phyloP scores from a whole-genome alignment of 371 early-diverging fungal species.

The Mortierella sp. region DNA sequence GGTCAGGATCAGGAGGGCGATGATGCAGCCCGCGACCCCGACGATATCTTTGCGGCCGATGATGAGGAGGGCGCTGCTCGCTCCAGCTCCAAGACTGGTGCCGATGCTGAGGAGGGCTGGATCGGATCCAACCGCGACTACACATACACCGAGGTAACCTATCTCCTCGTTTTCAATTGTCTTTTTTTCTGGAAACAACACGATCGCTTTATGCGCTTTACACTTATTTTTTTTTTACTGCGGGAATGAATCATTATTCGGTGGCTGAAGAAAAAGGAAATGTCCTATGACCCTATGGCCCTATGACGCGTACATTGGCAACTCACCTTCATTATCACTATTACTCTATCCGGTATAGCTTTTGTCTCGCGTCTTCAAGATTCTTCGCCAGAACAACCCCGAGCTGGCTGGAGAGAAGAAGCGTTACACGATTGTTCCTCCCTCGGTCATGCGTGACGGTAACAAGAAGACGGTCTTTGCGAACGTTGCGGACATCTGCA shows the following conservation, averaged over 20 bases:
- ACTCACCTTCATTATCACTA: background rate
- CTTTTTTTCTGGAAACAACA: background rate
- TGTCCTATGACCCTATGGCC: background rate
- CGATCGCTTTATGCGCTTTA: background rate
- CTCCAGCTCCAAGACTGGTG: slow-evolving; percentile 46
- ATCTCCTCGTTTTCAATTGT: background rate
- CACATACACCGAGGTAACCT: slow-evolving; percentile 88
- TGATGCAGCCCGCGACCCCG: slow-evolving; percentile 53
- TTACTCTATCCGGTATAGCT: slow-evolving; percentile 66
- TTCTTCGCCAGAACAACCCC: slow-evolving; percentile 95
- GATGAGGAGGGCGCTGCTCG: slow-evolving; percentile 79
- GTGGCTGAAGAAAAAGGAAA: background rate
- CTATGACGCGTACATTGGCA: background rate
- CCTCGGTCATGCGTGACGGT: slow-evolving; percentile 93
- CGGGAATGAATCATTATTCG: slow-evolving; percentile 2
- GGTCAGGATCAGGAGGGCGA: slow-evolving; percentile 71
- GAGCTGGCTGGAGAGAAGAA: slow-evolving; percentile 94
- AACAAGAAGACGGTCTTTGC: slow-evolving; percentile 97
- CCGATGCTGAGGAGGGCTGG: slow-evolving; percentile 82
- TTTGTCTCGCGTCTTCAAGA: slow-evolving; percentile 92
- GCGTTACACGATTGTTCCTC: slow-evolving; percentile 94
- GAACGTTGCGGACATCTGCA: slow-evolving; percentile 95
- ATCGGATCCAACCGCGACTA: slow-evolving; percentile 93
- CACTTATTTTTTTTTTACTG: background rate
- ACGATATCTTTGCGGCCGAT: slow-evolving; percentile 61